Base-by-base conservation (phyloP, 2,329 filamentous ascomycete species). In the Microsporum ferrugineum region DNA sequence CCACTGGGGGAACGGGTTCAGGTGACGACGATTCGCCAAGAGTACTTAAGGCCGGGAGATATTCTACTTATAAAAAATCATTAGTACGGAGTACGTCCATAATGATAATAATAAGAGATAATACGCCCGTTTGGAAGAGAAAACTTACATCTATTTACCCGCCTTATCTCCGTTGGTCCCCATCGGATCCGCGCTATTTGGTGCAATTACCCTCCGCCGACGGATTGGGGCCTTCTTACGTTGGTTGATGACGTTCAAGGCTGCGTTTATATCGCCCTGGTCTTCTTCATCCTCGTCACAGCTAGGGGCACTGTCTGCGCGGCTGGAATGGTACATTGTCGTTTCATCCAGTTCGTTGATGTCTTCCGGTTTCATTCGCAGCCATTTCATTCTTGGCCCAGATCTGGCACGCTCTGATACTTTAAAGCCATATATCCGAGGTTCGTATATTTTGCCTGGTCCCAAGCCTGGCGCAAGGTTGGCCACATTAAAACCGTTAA, bases 311-410 rank as follows among this genome's bases (percentile, higher is more conserved):
- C 69, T 64, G 61, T 66, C 67, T 62, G 67, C 63, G 60, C 71
- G 64, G 65, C 61, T 62, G 49, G 71, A 68, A 60, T 76, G 72
- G 63, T 72, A 74, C 53, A 72, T 69, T 56, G 70, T 66, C 63
- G 72, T 72, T 76, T 99, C 94, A 71, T 99, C 91, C 57, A 97
- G 79, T 68, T 95, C 88, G 49, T 81, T 85, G 60, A 96, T 80
- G 69, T 96, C 84, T 12, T 80, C 79, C 0, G 94, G 94, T 71
- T 91, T 88, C 75, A 88, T 86, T 66, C 94, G 85, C 68, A 99
- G 78, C 94, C 94, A 99, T 72, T 91, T 91, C 94, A 99, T 99
- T 63, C 94, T 83, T 10, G 94, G 94, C 0, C 94, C 94, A 29
- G 89, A 91, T 66, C 88, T 85, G 47, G 94, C 89, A 62, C 91